Evolutionary conservation across 2,329 filamentous ascomycete genomes (phyloP), one percentile per base, ranked within the genome.

Genomic region (Didymellaceae sp.): DNA sequence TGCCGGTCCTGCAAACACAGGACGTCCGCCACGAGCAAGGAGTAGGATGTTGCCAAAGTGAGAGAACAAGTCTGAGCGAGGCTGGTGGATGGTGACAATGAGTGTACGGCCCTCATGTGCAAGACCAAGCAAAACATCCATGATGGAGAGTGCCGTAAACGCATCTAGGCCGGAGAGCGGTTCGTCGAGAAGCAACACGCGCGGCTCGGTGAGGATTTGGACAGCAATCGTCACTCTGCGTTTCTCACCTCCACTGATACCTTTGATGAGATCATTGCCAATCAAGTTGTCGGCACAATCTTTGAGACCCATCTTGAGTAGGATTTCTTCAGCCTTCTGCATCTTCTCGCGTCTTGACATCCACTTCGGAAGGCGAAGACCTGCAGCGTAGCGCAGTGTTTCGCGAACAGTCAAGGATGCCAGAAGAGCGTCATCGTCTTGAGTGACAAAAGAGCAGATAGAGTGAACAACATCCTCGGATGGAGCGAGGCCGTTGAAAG

Each of bases 241-340:
- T 72, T 91, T 91, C 71, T 92, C 88, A 14, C 89, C 89, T 2
- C 89, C 89, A 7, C 87, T 90, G 22, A 92, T 91, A 0, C 89
- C 88, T 67, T 91, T 91, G 58, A 89, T 80, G 4, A 89, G 71
- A 7, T 89, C 86, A 49, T 82, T 87, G 2, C 89, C 89, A 7
- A 92, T 82, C 0, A 91, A 70, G 44, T 88, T 90, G 63, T 91
- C 84, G 1, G 88, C 89, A 57, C 88, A 91, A 58, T 91, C 88
- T 61, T 90, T 90, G 4, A 91, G 72, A 0, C 89, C 89, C 81
- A 91, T 85, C 65, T 90, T 90, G 13, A 88, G 68, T 2, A 92
- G 73, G 0, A 91, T 83, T 13, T 89, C 85, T 59, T 91, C 88
- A 0, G 88, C 88, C 2, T 86, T 80, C 14, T 79, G 79, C 50